Conservation (phyloP, 2,329 filamentous ascomycete genomes). For the Colletotrichum musicola region DNA sequence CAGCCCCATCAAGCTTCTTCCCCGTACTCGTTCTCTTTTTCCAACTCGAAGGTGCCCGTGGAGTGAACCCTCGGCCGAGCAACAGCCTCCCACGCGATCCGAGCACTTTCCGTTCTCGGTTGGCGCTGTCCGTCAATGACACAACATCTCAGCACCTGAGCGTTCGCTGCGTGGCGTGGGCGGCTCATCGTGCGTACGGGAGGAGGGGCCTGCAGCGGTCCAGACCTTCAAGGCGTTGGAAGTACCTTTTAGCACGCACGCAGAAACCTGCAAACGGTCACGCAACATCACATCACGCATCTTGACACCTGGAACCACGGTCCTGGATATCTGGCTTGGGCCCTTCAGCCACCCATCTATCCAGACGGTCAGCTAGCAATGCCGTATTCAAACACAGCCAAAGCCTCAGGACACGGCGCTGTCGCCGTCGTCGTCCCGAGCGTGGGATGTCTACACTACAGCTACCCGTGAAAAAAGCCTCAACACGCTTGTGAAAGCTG, state of each 20-base stretch:
- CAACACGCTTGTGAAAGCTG: too few species aligned
- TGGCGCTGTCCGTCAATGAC: neutral
- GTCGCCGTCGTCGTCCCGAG: too few species aligned
- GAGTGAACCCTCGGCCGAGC: neutral
- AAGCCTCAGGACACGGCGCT: too few species aligned
- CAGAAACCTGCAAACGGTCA: neutral
- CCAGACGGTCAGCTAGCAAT: too few species aligned
- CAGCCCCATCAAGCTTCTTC: constrained; percentile 14
- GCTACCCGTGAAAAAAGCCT: neutral
- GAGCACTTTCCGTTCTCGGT: neutral
- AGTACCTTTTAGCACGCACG: neutral
- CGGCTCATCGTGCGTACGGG: neutral
- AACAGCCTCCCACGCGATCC: neutral
- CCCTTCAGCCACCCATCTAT: too few species aligned
- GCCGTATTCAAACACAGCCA: too few species aligned
- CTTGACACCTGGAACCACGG: neutral
- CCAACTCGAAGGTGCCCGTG: too few species aligned
- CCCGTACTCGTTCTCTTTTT: constrained; percentile 6
- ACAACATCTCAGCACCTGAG: neutral
- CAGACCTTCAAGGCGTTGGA: neutral
- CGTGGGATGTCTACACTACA: neutral
- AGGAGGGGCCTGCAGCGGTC: neutral
- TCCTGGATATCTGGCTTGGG: neutral
- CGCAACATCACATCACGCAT: constrained; percentile 7
- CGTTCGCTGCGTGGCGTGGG: neutral